A percentile compares a stretch with the other conserved stretches of the same genome.
Conservation (phyloP, 2,329 filamentous ascomycete species). For the Volutella citrinella region DNA sequence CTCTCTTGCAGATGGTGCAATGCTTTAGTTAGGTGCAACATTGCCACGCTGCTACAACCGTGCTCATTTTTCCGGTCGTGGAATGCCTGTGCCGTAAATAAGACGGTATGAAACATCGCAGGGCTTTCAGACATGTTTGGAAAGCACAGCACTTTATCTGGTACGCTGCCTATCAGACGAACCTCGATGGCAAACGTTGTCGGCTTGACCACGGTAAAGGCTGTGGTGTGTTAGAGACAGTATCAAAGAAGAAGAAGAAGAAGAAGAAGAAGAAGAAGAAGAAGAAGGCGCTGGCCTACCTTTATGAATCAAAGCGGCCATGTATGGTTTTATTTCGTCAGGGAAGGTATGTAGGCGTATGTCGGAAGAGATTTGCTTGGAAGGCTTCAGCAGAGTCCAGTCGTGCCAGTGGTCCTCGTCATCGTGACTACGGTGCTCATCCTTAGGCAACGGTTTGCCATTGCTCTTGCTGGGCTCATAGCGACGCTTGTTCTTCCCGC, state of each 20-base stretch:
- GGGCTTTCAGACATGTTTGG: slow-evolving; percentile 15
- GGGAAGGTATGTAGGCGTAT: slow-evolving; percentile 6
- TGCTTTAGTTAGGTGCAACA: slow-evolving; percentile 17
- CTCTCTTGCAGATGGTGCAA: slow-evolving; percentile 16
- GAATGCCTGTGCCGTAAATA: slow-evolving; percentile 23
- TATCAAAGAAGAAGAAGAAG: background rate
- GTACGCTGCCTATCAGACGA: slow-evolving; percentile 6
- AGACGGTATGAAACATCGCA: slow-evolving; percentile 21
- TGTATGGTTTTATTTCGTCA: slow-evolving; percentile 12
- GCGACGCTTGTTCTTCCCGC: slow-evolving; percentile 22
- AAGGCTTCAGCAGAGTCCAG: slow-evolving; percentile 3
- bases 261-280: no score
- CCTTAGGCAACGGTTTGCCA: background rate
- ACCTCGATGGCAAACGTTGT: slow-evolving; percentile 14
- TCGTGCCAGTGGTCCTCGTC: background rate
- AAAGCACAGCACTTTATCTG: slow-evolving; percentile 17
- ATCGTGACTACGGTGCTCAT: background rate
- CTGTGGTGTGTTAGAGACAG: slow-evolving; percentile 1
- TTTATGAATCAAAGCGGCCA: slow-evolving; percentile 9
- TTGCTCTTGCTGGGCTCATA: slow-evolving; percentile 2
- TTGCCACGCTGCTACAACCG: slow-evolving; percentile 8
- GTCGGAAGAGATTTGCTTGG: slow-evolving; percentile 12
- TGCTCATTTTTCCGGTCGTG: slow-evolving; percentile 10
- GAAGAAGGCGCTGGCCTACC: no score
- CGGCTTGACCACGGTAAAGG: slow-evolving; percentile 18